Base-by-base conservation (phyloP, 495 filamentous ascomycete genomes). In the Neurospora sp. region DNA sequence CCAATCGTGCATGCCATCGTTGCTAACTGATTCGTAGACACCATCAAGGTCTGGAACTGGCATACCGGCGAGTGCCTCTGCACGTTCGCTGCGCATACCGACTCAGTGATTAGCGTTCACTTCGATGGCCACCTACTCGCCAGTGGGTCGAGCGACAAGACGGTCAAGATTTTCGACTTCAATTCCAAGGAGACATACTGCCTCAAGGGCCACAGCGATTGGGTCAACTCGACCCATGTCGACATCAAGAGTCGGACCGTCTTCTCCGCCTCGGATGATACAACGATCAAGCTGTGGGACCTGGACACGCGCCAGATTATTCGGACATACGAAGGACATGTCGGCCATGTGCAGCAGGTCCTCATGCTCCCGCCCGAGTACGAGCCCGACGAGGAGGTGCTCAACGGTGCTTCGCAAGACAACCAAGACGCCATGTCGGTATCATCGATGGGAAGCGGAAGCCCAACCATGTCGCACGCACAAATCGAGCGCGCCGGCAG, bases 1-100 rank as follows among this genome's bases (percentile, higher is more conserved):
- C 12, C 12, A 31, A 61, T 4, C 3, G 0, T 8, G 0, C 18
- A 11, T 20, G 18, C 22, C n/a, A 27, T 37, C 3, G 0, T 10
- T 46, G 48, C 78, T 79, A 68, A 79, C 72, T 39, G 27, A 12
- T 31, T 48, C 6, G 22, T 31, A 80, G 78, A 82, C 31, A 96
- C 89, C 20, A 82, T 99, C 71, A 92, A 92, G 79, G 88, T 98
- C 39, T 99, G 96, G 96, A 97, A 98, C 76, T 98, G 94, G 94
- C 87, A 91, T 48, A 98, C 94, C 0, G 96, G 96, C 59, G 89
- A 93, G 76, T 96, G 92, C 78, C 87, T 97, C 59, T 92, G 91
- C 16, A 97, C 90, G 1, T 90, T 94, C 42, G 87, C 86, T 10
- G 90, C 90, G 5, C 96, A 98, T 78, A 88, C 85, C 10, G 90